A percentile compares a stretch with the other conserved stretches of the same genome.
These are phyloP conservation scores for Phaffia tasmanica DNA, from an alignment of 768 basidiomycete species.

Conservation along the genomic window DNA sequence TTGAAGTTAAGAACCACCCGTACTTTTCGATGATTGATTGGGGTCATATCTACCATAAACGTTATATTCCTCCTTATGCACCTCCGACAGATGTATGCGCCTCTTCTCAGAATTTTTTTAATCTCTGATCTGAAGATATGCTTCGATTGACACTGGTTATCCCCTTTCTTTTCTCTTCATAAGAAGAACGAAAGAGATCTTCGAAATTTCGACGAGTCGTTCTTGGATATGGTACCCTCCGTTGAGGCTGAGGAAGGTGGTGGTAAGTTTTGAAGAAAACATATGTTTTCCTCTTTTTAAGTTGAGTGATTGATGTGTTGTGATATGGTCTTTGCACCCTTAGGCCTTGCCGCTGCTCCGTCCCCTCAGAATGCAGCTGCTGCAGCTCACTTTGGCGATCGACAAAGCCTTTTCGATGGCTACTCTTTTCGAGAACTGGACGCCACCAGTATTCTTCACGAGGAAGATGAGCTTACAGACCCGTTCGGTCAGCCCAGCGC, in stretches of 20 bases:
- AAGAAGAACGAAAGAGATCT: conserved; percentile 78
- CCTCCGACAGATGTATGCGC: conserved; percentile 17
- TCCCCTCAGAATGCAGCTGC: conserved; percentile 50
- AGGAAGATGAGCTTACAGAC: conserved; percentile 45
- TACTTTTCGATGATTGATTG: conserved; percentile 54
- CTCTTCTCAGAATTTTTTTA: no score
- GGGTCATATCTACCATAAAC: conserved; percentile 71
- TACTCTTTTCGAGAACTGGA: conserved; percentile 85
- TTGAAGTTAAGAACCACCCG: conserved; percentile 27
- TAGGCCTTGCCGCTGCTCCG: conserved; percentile 35
- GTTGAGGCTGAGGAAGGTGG: conserved; percentile 49
- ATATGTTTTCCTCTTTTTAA: no score
- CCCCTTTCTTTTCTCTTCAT: conserved; percentile 63
- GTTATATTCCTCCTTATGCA: conserved; percentile 21
- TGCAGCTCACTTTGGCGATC: conserved; percentile 42
- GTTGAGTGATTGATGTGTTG: no score
- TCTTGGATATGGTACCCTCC: conserved; percentile 88
- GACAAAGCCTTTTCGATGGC: conserved; percentile 75
- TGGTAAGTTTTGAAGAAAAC: conserved; percentile 10
- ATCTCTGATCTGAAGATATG: no score
- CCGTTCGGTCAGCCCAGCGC: conserved; percentile 9
- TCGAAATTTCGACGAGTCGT: conserved; percentile 94
- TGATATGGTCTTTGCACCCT: background rate
- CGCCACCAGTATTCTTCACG: conserved; percentile 48
- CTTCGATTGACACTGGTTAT: conserved; percentile 32